phyloP scores from a whole-genome alignment of 2,329 filamentous ascomycete species.

The Fusarium praegraminearum region DNA sequence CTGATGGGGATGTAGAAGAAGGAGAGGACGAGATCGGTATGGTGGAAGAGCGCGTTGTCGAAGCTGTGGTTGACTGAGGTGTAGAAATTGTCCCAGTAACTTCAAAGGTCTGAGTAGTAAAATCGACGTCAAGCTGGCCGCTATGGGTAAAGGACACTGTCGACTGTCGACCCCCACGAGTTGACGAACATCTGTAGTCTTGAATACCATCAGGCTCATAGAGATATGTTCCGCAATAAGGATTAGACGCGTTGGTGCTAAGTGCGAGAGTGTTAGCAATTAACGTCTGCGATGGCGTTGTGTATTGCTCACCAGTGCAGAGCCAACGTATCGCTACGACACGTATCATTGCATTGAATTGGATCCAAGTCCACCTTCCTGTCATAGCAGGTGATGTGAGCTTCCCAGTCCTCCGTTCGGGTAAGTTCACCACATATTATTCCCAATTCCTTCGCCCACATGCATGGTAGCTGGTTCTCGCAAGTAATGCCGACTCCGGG shows the following conservation, averaged over 20 bases:
- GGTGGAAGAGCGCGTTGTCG: not conserved
- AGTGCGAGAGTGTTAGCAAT: not conserved
- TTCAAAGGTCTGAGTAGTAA: not conserved
- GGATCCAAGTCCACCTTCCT: not conserved
- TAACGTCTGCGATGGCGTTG: too few species aligned
- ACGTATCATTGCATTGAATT: not conserved
- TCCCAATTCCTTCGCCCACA: not conserved
- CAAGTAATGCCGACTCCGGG: not conserved
- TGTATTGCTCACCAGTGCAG: not conserved
- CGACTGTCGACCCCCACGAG: not conserved
- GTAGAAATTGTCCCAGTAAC: too few species aligned
- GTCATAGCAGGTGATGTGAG: not conserved
- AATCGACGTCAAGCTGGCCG: not conserved
- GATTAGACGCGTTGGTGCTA: not conserved
- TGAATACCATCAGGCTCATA: not conserved
- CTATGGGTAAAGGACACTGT: conserved; percentile 10
- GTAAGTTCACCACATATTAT: not conserved
- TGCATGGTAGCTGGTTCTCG: not conserved
- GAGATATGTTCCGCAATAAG: conserved; percentile 16
- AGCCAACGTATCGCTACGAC: fast-evolving
- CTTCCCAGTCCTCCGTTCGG: too few species aligned
- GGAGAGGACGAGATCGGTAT: not conserved
- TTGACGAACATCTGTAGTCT: conserved; percentile 13
- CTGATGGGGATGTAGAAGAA: not conserved
- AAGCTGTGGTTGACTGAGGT: too few species aligned